These are phyloP conservation scores for Ophiostoma piceae DNA, from an alignment of 2,329 filamentous ascomycete species.

Conservation along the genomic window DNA sequence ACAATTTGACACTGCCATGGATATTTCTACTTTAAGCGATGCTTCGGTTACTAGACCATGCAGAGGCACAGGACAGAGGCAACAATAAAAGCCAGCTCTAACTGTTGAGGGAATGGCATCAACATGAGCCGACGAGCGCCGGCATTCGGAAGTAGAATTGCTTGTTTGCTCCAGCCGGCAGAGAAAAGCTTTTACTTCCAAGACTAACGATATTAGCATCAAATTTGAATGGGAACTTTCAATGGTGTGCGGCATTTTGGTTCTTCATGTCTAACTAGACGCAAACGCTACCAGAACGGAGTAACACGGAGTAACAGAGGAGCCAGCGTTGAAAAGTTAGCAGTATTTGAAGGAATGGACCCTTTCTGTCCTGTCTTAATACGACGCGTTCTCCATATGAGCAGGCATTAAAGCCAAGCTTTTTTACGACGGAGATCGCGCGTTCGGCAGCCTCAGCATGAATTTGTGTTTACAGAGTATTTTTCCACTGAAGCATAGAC, in stretches of 20 bases:
- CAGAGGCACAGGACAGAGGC: no score
- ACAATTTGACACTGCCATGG: not conserved
- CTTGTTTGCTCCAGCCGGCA: not conserved
- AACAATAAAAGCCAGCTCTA: not conserved
- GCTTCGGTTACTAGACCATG: not conserved
- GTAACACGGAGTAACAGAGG: not conserved
- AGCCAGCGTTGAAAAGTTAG: not conserved
- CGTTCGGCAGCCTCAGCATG: not conserved
- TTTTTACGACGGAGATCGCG: not conserved
- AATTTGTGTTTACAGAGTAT: no score
- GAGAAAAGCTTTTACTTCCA: not conserved
- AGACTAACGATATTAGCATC: not conserved
- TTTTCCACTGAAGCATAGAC: not conserved
- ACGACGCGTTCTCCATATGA: constrained; percentile 8
- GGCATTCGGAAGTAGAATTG: not conserved
- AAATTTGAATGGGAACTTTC: not conserved
- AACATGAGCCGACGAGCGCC: not conserved
- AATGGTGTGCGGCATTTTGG: constrained; percentile 9
- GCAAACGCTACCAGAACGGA: not conserved
- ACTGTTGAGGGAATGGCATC: not conserved
- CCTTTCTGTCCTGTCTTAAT: not conserved
- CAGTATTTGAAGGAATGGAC: not conserved
- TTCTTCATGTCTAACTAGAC: no score
- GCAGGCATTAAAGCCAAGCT: constrained; percentile 9
- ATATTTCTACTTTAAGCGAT: constrained; percentile 6